phyloP scores from a whole-genome alignment of 805 yeast species.

The Zygosaccharomyces bailii region DNA sequence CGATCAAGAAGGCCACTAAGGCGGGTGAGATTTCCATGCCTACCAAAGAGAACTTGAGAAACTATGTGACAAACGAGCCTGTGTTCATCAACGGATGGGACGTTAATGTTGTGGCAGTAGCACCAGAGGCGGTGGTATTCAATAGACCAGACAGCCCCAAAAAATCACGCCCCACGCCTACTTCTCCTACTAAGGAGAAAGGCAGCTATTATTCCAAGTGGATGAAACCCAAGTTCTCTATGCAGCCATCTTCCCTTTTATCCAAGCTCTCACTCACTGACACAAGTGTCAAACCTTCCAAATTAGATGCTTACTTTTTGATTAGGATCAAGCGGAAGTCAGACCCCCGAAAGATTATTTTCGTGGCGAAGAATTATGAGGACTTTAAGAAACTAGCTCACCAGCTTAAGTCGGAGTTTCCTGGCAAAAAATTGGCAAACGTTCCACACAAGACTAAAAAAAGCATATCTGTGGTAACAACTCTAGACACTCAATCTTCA shows the following conservation, averaged over 20 bases:
- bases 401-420: constrained; percentile 52
- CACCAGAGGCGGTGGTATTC: constrained; percentile 22
- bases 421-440: constrained; percentile 62
- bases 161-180: constrained; percentile 5
- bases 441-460: constrained; percentile 55
- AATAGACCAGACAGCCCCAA: background rate
- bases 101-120: constrained; percentile 67
- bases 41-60: constrained; percentile 39
- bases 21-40: constrained; percentile 39
- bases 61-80: constrained; percentile 34
- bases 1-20: constrained; percentile 33
- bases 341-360: constrained; percentile 36
- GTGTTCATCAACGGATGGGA: constrained; percentile 51
- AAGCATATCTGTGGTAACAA: constrained; percentile 30
- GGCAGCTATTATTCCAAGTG: constrained; percentile 18
- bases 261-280: constrained; percentile 29
- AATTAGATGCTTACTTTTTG: constrained; percentile 43
- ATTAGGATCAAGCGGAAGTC: constrained; percentile 41
- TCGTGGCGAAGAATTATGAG: constrained; percentile 59
- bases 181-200: constrained; percentile 10
- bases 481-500: constrained; percentile 5
- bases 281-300: constrained; percentile 10
- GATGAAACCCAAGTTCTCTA: constrained; percentile 31
- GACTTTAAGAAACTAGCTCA: constrained; percentile 62
- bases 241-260: constrained; percentile 24